Percentiles rank a stretch among this genome's conserved stretches.
These are phyloP conservation scores for Penicillium occitanis DNA, from an alignment of 2,329 filamentous ascomycete species.

Conservation along the genomic window DNA sequence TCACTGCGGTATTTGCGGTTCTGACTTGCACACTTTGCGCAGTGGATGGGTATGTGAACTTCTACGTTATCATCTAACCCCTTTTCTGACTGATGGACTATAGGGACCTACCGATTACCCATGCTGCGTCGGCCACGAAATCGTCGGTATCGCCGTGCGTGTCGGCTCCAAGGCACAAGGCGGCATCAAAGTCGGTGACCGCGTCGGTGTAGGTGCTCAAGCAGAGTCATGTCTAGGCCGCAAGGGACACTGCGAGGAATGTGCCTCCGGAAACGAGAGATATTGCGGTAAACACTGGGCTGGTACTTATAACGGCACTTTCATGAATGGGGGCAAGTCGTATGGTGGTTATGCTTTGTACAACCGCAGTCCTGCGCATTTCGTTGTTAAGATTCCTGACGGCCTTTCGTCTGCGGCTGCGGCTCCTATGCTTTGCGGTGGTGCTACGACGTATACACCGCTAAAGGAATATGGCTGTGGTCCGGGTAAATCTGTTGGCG, in stretches of 20 bases:
- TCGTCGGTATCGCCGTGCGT: conserved; percentile 60
- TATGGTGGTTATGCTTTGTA: conserved; percentile 67
- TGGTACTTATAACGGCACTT: conserved; percentile 36
- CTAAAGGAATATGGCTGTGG: conserved; percentile 67
- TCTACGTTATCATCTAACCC: background rate
- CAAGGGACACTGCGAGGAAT: conserved; percentile 54
- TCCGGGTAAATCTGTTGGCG: conserved; percentile 69
- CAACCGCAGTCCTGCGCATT: conserved; percentile 57
- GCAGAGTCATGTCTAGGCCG: conserved; percentile 53
- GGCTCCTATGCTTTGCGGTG: conserved; percentile 75
- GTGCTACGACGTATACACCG: conserved; percentile 71
- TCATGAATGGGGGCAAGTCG: conserved; percentile 57
- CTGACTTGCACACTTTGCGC: conserved; percentile 58
- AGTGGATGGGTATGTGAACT: conserved; percentile 46
- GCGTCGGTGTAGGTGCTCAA: conserved; percentile 61
- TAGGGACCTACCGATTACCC: conserved; percentile 39
- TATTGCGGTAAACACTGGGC: conserved; percentile 33
- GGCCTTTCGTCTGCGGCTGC: conserved; percentile 51
- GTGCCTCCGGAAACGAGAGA: conserved; percentile 44
- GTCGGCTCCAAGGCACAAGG: conserved; percentile 49
- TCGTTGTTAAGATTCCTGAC: conserved; percentile 60
- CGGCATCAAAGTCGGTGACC: conserved; percentile 35
- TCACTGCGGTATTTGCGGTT: conserved; percentile 66
- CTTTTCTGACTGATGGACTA: background rate
- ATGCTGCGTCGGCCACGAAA: conserved; percentile 64